These are phyloP conservation scores for Comarum palustre DNA, from an alignment of 306 rosid genomes.

Conservation along the genomic window DNA sequence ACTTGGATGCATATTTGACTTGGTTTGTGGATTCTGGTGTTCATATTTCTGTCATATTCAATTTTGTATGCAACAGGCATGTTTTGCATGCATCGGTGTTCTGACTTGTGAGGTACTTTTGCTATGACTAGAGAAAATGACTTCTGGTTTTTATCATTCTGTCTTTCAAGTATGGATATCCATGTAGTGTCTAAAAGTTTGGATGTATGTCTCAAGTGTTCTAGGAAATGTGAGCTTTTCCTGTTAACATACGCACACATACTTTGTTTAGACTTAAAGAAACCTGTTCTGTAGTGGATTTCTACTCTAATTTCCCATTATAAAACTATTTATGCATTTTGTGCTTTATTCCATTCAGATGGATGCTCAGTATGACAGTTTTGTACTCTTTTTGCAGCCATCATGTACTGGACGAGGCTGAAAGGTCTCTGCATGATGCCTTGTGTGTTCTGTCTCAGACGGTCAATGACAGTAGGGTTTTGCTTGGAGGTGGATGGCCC, in stretches of 20 bases:
- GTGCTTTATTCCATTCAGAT: neutral
- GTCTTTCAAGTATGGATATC: neutral
- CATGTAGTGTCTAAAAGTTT: neutral
- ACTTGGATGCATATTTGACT: neutral
- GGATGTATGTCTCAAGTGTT: neutral
- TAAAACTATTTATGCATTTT: neutral
- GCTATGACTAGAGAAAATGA: neutral
- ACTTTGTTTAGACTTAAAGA: neutral
- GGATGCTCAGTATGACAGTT: constrained; percentile 7
- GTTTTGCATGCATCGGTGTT: neutral
- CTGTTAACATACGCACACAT: neutral
- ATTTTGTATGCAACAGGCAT: neutral
- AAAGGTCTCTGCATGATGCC: constrained; percentile 97
- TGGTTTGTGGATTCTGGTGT: neutral
- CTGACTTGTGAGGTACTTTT: neutral
- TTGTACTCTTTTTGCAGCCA: constrained; percentile 53
- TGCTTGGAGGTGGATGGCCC: constrained; percentile 98
- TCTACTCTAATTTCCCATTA: neutral
- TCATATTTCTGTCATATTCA: neutral
- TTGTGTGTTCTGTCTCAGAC: constrained; percentile 95
- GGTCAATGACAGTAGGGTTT: constrained; percentile 83
- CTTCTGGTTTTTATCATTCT: neutral
- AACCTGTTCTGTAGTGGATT: neutral
- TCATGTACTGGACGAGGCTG: constrained; percentile 96
- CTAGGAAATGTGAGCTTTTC: neutral